Conservation (phyloP, 2,329 filamentous ascomycete genomes). For the Alternaria sp. region DNA sequence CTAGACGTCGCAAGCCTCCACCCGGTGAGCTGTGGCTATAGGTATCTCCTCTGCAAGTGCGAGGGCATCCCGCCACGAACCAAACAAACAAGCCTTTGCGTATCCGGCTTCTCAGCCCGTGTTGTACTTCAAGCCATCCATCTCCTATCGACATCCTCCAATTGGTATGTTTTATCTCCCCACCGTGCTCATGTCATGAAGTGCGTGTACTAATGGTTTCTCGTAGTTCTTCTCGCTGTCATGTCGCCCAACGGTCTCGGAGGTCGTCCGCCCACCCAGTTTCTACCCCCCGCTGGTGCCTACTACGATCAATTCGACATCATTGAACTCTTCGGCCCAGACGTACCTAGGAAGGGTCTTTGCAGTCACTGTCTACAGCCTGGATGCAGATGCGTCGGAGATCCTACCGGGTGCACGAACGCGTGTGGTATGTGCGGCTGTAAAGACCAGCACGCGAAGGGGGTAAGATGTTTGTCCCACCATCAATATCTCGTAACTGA, state of each 20-base stretch:
- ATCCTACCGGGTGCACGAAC: background rate
- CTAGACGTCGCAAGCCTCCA: background rate
- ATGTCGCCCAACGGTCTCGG: background rate
- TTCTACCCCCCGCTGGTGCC: background rate
- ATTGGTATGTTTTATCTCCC: background rate
- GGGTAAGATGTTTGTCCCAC: accelerated
- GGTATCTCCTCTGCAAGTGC: background rate
- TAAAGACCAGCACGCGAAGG: background rate
- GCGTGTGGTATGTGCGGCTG: background rate
- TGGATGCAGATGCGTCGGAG: background rate
- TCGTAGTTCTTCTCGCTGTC: background rate
- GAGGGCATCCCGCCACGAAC: background rate
- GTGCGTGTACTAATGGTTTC: accelerated
- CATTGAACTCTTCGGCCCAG: background rate
- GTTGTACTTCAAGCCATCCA: background rate
- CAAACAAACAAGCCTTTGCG: background rate
- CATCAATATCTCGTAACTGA: background rate
- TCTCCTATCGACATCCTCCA: background rate
- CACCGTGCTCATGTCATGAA: background rate
- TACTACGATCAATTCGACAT: background rate
- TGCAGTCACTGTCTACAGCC: background rate
- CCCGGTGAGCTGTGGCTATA: background rate
- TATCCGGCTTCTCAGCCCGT: no score
- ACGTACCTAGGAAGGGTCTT: background rate
- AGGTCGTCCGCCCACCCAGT: background rate